Base-by-base conservation (phyloP, 2,329 filamentous ascomycete species). In the Stagonosporopsis vannaccii region DNA sequence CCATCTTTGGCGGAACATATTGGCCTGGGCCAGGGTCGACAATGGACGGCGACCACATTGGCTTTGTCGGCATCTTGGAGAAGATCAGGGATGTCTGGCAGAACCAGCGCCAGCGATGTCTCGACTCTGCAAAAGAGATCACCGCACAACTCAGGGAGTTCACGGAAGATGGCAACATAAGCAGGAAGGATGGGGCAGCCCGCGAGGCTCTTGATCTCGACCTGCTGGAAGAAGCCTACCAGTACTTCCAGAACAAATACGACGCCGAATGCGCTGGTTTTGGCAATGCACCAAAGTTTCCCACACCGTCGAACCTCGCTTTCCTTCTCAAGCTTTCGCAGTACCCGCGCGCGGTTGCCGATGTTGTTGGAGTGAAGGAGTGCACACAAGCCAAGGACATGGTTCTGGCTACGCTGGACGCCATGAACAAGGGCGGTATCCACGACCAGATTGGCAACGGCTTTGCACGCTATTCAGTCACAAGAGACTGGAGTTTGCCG, bases 1-100 rank as follows among this genome's bases (percentile, higher is more conserved):
- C 95, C 0, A 90, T 99, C 9, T 98, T 97, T 77, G 95, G 95
- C 33, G 94, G 94, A 22, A 97, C 94, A 8, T 98, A 97, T 76
- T 98, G 92, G 90, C 92, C 93, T 4, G 91, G 90, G 0, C 91
- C 92, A 0, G 88, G 87, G 44, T 85, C 87, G 4, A 81, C 75
- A 58, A 78, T 70, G 64, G 72, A 76, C 30, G 77, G 78, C 22
- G 82, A 82, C 41, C 85, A 88, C 4, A 83, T 91, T n/a, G 88
- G 91, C 37, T 97, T 97, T 67, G 81, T 96, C 36, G 87, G 89
- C 19, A 92, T 98, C 30, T 75, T 97, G 46, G 83, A 89, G 66
- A 97, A 96, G 76, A 84, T 98, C 20, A 68, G 81, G 8, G 80
- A 83, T 59, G 81, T 87, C 12, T 99, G 95, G 95, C 82, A 84